These are phyloP conservation scores for Xylariaceae sp. DNA, from an alignment of 2,329 filamentous ascomycete genomes.

Conservation along the genomic window DNA sequence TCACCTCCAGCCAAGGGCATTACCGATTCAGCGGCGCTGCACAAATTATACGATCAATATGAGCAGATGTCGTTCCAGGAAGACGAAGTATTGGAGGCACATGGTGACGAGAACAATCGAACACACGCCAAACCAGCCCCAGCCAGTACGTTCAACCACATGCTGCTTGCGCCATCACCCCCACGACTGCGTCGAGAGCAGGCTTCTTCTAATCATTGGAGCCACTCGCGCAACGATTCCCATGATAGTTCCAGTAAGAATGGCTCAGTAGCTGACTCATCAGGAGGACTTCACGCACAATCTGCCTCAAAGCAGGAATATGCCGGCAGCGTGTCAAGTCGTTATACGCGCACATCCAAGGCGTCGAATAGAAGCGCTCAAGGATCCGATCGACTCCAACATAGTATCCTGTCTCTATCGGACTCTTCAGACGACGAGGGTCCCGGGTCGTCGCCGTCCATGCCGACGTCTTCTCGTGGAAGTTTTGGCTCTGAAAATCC, in stretches of 20 bases:
- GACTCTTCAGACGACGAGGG: conserved; percentile 44
- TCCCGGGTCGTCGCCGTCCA: conserved; percentile 31
- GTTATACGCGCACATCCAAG: conserved; percentile 51
- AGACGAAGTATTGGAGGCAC: conserved; percentile 20
- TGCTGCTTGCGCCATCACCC: conserved; percentile 24
- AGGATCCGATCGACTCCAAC: conserved; percentile 49
- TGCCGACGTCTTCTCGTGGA: conserved; percentile 30
- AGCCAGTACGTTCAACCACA: conserved; percentile 21
- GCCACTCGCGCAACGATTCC: conserved; percentile 27
- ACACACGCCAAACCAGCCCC: conserved; percentile 12
- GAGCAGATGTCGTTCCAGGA: conserved; percentile 51
- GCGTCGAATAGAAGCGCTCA: conserved; percentile 45
- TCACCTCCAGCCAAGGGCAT: conserved; percentile 28
- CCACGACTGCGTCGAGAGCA: conserved; percentile 19
- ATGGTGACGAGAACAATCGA: conserved; percentile 13
- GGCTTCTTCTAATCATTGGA: conserved; percentile 12
- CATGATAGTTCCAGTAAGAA: conserved; percentile 26
- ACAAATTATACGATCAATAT: conserved; percentile 53
- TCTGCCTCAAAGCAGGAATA: conserved; percentile 36
- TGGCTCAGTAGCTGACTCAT: conserved; percentile 27
- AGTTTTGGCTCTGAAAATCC: conserved; percentile 15
- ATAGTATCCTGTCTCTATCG: conserved; percentile 52
- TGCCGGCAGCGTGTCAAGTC: conserved; percentile 49
- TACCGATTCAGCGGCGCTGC: conserved; percentile 37
- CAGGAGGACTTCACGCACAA: conserved; percentile 26